phyloP scores from a whole-genome alignment of 371 early-diverging fungal genomes.

The Apophysomyces elegans region DNA sequence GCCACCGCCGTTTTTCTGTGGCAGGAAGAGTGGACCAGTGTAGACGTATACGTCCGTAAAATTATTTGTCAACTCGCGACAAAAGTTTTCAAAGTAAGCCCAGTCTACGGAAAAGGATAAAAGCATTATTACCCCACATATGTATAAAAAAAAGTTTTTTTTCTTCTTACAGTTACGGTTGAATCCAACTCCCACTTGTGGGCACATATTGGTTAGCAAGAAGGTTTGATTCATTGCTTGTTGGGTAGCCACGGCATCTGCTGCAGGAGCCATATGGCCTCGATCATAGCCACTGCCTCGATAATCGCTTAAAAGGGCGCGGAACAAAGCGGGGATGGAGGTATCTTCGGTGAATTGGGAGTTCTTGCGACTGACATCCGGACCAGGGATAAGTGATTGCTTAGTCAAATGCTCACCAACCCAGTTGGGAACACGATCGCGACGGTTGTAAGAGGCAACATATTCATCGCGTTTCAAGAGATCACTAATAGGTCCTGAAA shows the following conservation, averaged over 20 bases:
- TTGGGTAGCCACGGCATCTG: slow-evolving; percentile 66
- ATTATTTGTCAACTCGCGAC: slow-evolving; percentile 61
- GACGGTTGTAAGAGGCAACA: slow-evolving; percentile 68
- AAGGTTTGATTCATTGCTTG: slow-evolving; percentile 79
- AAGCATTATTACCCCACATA: neutral
- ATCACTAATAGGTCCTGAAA: slow-evolving; percentile 54
- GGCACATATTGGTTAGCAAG: slow-evolving; percentile 74
- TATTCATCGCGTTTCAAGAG: slow-evolving; percentile 54
- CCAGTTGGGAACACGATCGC: slow-evolving; percentile 81
- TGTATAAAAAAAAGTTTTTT: no score
- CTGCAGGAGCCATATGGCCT: slow-evolving; percentile 84
- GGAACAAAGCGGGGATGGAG: slow-evolving; percentile 62
- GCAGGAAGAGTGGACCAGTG: slow-evolving; percentile 81
- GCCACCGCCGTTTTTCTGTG: slow-evolving; percentile 49
- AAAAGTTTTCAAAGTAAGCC: slow-evolving; percentile 78
- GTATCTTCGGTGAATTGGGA: slow-evolving; percentile 70
- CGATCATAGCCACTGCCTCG: slow-evolving; percentile 78
- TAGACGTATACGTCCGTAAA: slow-evolving; percentile 77
- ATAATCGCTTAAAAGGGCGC: slow-evolving; percentile 69
- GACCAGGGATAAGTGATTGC: slow-evolving; percentile 53
- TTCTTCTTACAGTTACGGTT: slow-evolving; percentile 68
- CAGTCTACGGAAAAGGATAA: slow-evolving; percentile 53
- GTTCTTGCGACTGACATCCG: slow-evolving; percentile 58
- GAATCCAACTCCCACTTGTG: slow-evolving; percentile 82
- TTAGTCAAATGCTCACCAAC: slow-evolving; percentile 79